phyloP scores from a whole-genome alignment of 768 basidiomycete genomes.

The Auricularia heimuer region DNA sequence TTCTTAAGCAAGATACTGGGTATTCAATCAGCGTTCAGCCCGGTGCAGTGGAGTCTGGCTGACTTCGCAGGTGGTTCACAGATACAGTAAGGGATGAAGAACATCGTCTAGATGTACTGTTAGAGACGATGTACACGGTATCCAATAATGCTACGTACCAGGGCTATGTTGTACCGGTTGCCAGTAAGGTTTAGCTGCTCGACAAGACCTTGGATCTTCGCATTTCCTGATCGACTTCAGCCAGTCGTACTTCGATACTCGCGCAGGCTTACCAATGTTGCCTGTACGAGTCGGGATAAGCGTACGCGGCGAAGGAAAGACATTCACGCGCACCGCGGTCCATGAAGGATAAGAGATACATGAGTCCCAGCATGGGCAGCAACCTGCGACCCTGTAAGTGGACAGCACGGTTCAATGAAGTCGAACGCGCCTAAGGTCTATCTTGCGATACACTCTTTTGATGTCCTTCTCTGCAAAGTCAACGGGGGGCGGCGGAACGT shows the following conservation, averaged over 20 bases:
- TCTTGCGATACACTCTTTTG: constrained; percentile 44
- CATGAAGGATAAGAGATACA: constrained; percentile 56
- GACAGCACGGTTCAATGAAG: not conserved
- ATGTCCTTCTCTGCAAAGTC: constrained; percentile 38
- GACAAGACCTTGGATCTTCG: constrained; percentile 51
- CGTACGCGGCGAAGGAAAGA: not conserved
- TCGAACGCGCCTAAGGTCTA: constrained; percentile 32
- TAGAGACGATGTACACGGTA: not conserved
- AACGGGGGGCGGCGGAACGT: constrained; percentile 29
- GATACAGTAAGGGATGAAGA: constrained; percentile 41
- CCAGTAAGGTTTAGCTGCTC: constrained; percentile 47
- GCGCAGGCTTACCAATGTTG: constrained; percentile 40
- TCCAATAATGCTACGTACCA: constrained; percentile 30
- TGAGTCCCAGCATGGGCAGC: constrained; percentile 47
- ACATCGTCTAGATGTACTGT: constrained; percentile 43
- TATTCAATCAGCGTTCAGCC: not conserved
- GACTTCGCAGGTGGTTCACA: constrained; percentile 68
- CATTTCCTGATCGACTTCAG: constrained; percentile 39
- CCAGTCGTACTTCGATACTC: not conserved
- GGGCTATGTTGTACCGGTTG: constrained; percentile 54
- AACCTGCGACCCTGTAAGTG: constrained; percentile 16
- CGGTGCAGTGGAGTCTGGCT: constrained; percentile 7
- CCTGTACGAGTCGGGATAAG: constrained; percentile 23
- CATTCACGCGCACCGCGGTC: constrained; percentile 39
- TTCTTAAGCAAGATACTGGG: constrained; percentile 43